A percentile compares a stretch with the other conserved stretches of the same genome.
Conservation (phyloP, 768 basidiomycete genomes). For the Pseudohyphozyma bogoriensis region DNA sequence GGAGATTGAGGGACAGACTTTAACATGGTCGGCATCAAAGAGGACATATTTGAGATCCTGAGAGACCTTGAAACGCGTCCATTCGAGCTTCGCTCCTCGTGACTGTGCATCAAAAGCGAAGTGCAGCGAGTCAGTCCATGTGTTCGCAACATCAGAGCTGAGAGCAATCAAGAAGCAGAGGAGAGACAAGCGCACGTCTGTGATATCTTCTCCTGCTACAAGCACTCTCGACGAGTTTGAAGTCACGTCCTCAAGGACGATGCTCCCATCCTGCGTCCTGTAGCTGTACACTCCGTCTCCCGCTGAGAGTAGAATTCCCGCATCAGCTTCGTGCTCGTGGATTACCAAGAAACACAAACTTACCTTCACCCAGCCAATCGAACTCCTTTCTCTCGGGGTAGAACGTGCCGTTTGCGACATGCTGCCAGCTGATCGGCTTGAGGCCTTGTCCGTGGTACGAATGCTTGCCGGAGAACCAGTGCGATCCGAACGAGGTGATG, state of each 20-base stretch:
- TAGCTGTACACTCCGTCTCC: constrained; percentile 84
- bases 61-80: constrained; percentile 51
- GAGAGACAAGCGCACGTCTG: constrained; percentile 47
- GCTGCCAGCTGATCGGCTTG: constrained; percentile 9
- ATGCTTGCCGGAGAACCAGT: not conserved
- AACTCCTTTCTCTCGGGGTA: constrained; percentile 44
- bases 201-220: constrained; percentile 51
- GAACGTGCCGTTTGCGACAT: constrained; percentile 89
- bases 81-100: constrained; percentile 33
- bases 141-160: too few relatives aligned
- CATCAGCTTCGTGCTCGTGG: not conserved
- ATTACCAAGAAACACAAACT: constrained; percentile 22
- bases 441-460: constrained; percentile 14
- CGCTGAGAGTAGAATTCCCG: constrained; percentile 49
- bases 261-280: constrained; percentile 49
- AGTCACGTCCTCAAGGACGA: constrained; percentile 72
- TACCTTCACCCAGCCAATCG: constrained; percentile 89
- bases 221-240: constrained; percentile 57
- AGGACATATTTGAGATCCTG: constrained; percentile 85
- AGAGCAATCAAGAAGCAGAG: too few relatives aligned
- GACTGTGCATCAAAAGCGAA: not conserved
- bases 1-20: constrained; percentile 43
- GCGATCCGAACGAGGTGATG: not conserved
- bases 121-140: too few relatives aligned
- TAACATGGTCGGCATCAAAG: constrained; percentile 60